Percentiles rank a stretch among this genome's conserved stretches.
phyloP scores from a whole-genome alignment of 805 yeast genomes.

The Candida oleophila region DNA sequence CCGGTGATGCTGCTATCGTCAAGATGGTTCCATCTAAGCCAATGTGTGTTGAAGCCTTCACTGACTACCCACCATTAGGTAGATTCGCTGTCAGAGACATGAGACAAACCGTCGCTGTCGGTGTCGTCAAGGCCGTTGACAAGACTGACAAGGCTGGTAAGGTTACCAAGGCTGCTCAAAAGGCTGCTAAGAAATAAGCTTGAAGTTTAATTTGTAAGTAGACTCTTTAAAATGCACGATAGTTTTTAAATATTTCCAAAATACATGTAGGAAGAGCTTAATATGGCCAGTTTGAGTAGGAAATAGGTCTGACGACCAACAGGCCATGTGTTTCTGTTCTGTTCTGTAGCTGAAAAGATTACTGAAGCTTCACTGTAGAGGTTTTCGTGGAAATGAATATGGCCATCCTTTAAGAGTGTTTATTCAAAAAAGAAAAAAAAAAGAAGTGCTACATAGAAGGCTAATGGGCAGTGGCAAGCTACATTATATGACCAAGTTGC shows the following conservation, averaged over 20 bases:
- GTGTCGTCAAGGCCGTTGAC: constrained; percentile 83
- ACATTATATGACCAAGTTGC: no score
- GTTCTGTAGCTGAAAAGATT: no score
- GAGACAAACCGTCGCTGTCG: constrained; percentile 99
- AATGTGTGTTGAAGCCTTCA: constrained; percentile 45
- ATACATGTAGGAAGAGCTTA: no score
- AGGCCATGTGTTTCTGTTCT: not conserved
- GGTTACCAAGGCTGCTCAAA: constrained; percentile 49
- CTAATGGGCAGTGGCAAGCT: no score
- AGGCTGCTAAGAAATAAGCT: constrained; percentile 47
- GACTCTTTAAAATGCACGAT: not conserved
- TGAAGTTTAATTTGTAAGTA: constrained; percentile 5
- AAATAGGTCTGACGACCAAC: not conserved
- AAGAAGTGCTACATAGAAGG: no score
- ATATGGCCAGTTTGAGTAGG: no score
- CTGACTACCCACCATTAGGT: constrained; percentile 47
- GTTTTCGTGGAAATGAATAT: no score
- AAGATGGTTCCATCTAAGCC: constrained; percentile 45
- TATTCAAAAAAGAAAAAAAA: no score
- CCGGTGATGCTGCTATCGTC: constrained; percentile 41
- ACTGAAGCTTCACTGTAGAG: no score
- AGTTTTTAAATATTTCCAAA: not conserved
- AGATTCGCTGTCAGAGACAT: constrained; percentile 87
- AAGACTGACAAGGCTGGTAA: constrained; percentile 49
- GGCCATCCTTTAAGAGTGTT: no score